Conservation (phyloP, 2,329 filamentous ascomycete species). For the Colletotrichum lindemuthianum region DNA sequence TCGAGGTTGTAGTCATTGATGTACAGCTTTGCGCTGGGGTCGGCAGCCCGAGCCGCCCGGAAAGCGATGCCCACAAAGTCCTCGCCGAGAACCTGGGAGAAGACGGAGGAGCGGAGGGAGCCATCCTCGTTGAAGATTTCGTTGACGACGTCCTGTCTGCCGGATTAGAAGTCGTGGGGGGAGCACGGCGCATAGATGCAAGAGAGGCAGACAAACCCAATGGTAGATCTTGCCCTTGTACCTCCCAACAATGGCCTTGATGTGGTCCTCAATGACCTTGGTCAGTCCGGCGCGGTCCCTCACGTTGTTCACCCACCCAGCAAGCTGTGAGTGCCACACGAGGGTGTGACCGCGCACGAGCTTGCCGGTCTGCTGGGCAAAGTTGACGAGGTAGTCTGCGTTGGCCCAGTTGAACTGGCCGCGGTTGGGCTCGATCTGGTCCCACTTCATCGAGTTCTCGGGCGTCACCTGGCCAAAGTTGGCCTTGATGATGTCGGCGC, state of each 20-base stretch:
- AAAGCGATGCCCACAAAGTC: slow-evolving; percentile 77
- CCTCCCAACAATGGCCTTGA: slow-evolving; percentile 64
- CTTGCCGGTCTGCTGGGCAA: slow-evolving; percentile 65
- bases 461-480: slow-evolving; percentile 73
- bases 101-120: slow-evolving; percentile 67
- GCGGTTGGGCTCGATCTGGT: slow-evolving; percentile 59
- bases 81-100: slow-evolving; percentile 75
- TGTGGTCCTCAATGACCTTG: slow-evolving; percentile 67
- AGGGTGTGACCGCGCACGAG: slow-evolving; percentile 73
- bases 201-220: slow-evolving; percentile 50
- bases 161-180: not conserved
- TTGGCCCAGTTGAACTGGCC: slow-evolving; percentile 64
- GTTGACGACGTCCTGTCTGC: slow-evolving; percentile 66
- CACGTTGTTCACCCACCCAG: slow-evolving; percentile 68
- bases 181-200: not conserved
- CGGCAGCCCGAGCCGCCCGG: slow-evolving; percentile 71
- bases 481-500: slow-evolving; percentile 65
- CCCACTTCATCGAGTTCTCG: slow-evolving; percentile 80
- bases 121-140: slow-evolving; percentile 73
- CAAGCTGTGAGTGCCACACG: slow-evolving; percentile 71
- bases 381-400: slow-evolving; percentile 70
- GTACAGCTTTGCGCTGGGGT: slow-evolving; percentile 75
- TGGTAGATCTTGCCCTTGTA: slow-evolving; percentile 72
- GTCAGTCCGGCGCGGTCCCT: slow-evolving; percentile 62
- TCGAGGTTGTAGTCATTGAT: slow-evolving; percentile 82